These are phyloP conservation scores for Erodium maritimum DNA, from an alignment of 345 rosid genomes.

Conservation along the genomic window DNA sequence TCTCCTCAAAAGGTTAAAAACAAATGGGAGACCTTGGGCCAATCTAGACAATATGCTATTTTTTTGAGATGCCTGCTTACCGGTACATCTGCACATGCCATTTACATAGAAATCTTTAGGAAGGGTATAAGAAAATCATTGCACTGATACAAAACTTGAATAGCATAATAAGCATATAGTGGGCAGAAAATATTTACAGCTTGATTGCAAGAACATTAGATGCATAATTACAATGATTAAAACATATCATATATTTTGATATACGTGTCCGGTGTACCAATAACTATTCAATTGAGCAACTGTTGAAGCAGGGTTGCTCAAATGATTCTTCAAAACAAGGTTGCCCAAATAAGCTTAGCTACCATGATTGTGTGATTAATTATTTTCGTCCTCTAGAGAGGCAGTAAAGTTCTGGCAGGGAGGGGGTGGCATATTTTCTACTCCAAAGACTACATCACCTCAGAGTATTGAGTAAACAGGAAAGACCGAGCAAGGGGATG, in stretches of 20 bases:
- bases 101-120: background rate
- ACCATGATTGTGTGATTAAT: too few species aligned
- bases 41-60: constrained; percentile 54
- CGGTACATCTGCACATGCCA: constrained; percentile 27
- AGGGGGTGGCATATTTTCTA: too few species aligned
- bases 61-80: constrained; percentile 20
- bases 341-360: too few species aligned
- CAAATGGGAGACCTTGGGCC: constrained; percentile 50
- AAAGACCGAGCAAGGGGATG: too few species aligned
- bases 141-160: background rate
- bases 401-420: too few species aligned
- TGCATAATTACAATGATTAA: background rate
- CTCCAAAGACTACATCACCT: too few species aligned
- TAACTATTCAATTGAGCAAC: background rate
- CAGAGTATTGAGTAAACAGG: too few species aligned
- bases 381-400: too few species aligned
- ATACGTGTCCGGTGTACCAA: background rate
- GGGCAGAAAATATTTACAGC: background rate
- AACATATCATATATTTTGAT: background rate
- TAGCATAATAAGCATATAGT: background rate
- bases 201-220: background rate
- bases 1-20: constrained; percentile 38
- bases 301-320: background rate
- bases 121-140: background rate
- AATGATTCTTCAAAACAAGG: too few species aligned